These are phyloP conservation scores for Volvariella surrecta DNA, from an alignment of 1,284 basidiomycete genomes.

Conservation along the genomic window DNA sequence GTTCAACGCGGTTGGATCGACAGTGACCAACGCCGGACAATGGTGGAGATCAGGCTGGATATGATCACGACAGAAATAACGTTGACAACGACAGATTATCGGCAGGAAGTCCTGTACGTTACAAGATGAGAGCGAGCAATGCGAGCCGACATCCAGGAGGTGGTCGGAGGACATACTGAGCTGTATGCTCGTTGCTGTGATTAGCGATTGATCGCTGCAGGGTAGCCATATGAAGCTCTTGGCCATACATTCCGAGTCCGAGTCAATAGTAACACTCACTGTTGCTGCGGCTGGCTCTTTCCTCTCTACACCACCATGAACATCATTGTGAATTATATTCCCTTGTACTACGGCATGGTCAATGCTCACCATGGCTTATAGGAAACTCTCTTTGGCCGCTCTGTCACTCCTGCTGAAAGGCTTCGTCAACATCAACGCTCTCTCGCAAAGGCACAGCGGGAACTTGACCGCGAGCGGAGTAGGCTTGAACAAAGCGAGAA, in stretches of 20 bases:
- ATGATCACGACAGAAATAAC: constrained; percentile 49
- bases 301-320: constrained; percentile 45
- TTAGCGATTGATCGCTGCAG: no score
- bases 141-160: constrained; percentile 32
- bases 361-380: constrained; percentile 21
- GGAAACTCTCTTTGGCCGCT: constrained; percentile 93
- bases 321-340: constrained; percentile 53
- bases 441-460: constrained; percentile 93
- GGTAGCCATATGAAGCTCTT: no score
- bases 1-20: constrained; percentile 12
- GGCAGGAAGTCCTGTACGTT: constrained; percentile 56
- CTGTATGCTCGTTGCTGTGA: no score
- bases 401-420: constrained; percentile 92
- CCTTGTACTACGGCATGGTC: constrained; percentile 3
- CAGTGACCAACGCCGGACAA: constrained; percentile 28
- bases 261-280: no score
- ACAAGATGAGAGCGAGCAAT: constrained; percentile 45
- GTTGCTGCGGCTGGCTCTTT: no score
- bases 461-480: constrained; percentile 89
- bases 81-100: constrained; percentile 46
- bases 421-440: constrained; percentile 94
- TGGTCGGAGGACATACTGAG: no score
- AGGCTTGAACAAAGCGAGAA: constrained; percentile 96
- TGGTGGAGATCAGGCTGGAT: constrained; percentile 47
- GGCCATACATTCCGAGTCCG: no score